Base-by-base conservation (phyloP, 768 basidiomycete species). In the Suillus variegatus region DNA sequence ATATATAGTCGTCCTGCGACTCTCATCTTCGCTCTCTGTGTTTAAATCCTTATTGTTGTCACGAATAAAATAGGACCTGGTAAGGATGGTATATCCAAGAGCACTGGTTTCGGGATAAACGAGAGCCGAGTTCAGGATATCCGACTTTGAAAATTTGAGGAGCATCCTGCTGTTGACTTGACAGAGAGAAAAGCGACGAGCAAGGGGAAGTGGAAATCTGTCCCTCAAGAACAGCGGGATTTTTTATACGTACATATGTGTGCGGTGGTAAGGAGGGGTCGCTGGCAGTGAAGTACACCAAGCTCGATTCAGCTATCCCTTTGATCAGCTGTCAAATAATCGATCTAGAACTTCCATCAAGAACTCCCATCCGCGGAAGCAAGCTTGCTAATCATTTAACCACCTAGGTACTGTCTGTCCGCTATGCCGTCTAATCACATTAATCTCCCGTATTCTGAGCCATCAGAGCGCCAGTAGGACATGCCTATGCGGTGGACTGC, bases 81-180 rank as follows among this genome's bases (percentile, higher is more conserved):
- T 88, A 35, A 79, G 72, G 61, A 88, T 86, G 18, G 81, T 79
- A 66, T 82, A 88, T 25, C 80, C 81, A 13, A 78, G 73, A 54
- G 79, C 71, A 44, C 85, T 82, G 14, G 86, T 84, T n/a, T 81
- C 76, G 4, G 86, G 82, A 68, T 86, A 81, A 67, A 86, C 71
- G 51, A 88, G 85, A 18, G 79, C 67, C 2, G 84, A 83, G 70
- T 88, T 84, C 47, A 88, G 81, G 74, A 88, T 84, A 67, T 88
- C 86, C 18, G 82, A 72, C 40, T 83, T 79, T 49, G 85, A 83
- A 72, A 88, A 87, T 79, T 82, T 86, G 73, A 88, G 80, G 40
- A 88, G 73, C 86, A 87, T 88, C 22, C 58, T 56, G 66, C 28
- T 52, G 64, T 64, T 47, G 66, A 36, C 35, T 32, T 9, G 60